phyloP scores from a whole-genome alignment of 2,329 filamentous ascomycete species.

The Myriosclerotinia duriaeana region DNA sequence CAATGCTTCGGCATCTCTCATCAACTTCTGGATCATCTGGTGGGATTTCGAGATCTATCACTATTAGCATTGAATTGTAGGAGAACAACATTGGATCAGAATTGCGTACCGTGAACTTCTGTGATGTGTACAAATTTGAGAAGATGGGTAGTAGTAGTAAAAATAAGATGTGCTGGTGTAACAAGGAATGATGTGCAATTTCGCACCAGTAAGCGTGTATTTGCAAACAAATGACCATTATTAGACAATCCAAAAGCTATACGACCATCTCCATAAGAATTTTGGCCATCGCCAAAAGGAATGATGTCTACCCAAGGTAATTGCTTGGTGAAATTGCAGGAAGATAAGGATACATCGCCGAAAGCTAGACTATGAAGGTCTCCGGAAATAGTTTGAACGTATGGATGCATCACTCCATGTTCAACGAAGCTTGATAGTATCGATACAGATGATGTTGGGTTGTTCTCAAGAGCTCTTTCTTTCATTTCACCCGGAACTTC shows the following conservation, averaged over 20 bases:
- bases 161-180: slow-evolving; percentile 79
- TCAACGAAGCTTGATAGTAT: slow-evolving; percentile 36
- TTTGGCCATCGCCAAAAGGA: slow-evolving; percentile 27
- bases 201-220: slow-evolving; percentile 70
- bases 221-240: slow-evolving; percentile 76
- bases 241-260: slow-evolving; percentile 62
- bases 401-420: slow-evolving; percentile 32
- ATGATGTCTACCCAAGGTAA: slow-evolving; percentile 42
- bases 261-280: slow-evolving; percentile 28
- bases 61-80: slow-evolving; percentile 16
- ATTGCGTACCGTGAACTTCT: slow-evolving; percentile 56
- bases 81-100: neutral
- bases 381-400: slow-evolving; percentile 36
- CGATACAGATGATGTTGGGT: slow-evolving; percentile 27
- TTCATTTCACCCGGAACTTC: slow-evolving; percentile 37
- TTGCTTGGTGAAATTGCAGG: slow-evolving; percentile 37
- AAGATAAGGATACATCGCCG: slow-evolving; percentile 32
- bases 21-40: slow-evolving; percentile 87
- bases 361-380: slow-evolving; percentile 37
- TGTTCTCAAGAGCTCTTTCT: slow-evolving; percentile 25
- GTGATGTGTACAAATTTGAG: slow-evolving; percentile 90
- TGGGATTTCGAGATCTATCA: slow-evolving; percentile 75
- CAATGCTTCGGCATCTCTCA: slow-evolving; percentile 87
- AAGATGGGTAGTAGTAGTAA: slow-evolving; percentile 88
- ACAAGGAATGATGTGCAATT: slow-evolving; percentile 91